phyloP scores from a whole-genome alignment of 2,329 filamentous ascomycete species.

The Magnaporthiopsis rhizophila region DNA sequence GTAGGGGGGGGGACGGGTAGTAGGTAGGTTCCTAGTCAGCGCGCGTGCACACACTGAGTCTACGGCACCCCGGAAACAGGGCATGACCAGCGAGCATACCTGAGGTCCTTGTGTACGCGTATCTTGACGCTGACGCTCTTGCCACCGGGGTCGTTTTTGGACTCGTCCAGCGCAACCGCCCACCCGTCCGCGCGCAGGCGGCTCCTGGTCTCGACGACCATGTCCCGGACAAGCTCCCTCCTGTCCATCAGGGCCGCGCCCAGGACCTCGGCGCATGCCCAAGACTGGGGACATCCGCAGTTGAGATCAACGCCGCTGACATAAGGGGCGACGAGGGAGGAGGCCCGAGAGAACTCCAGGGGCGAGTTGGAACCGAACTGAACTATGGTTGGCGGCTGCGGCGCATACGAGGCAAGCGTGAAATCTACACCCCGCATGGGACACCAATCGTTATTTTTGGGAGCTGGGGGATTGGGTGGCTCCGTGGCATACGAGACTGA shows the following conservation, averaged over 20 bases:
- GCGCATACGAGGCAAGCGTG: conserved; percentile 45
- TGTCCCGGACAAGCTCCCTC: conserved; percentile 56
- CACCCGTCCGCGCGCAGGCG: conserved; percentile 45
- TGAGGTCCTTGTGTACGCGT: conserved; percentile 56
- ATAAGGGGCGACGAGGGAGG: conserved; percentile 52
- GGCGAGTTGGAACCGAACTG: conserved; percentile 60
- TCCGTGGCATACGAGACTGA: background rate
- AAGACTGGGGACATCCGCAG: conserved; percentile 66
- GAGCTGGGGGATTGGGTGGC: no score
- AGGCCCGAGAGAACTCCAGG: conserved; percentile 53
- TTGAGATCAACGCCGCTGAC: conserved; percentile 62
- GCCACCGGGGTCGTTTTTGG: conserved; percentile 35
- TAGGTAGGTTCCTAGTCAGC: background rate
- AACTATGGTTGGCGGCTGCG: conserved; percentile 53
- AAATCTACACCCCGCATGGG: conserved; percentile 38
- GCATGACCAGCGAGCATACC: conserved; percentile 24
- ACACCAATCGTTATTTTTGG: background rate
- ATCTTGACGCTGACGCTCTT: conserved; percentile 64
- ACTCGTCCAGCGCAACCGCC: conserved; percentile 34
- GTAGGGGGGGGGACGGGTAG: background rate
- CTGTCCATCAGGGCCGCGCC: conserved; percentile 63
- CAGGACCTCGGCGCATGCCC: conserved; percentile 61
- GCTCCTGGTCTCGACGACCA: conserved; percentile 50
- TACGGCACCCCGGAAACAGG: background rate
- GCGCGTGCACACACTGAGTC: background rate